phyloP scores from a whole-genome alignment of 2,329 filamentous ascomycete genomes.

The Colletotrichum orchidophilum region DNA sequence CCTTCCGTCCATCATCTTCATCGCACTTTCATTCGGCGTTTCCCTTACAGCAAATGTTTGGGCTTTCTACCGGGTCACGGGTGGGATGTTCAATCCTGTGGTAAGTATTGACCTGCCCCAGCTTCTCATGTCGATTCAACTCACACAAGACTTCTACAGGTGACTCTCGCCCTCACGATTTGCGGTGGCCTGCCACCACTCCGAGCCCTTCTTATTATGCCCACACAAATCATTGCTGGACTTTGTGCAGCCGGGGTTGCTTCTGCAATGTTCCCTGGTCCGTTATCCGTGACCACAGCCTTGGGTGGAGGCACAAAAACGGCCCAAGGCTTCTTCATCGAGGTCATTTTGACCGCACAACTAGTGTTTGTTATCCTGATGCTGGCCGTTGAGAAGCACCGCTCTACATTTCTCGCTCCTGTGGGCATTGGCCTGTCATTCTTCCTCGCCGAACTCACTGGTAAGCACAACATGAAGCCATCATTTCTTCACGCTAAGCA shows the following conservation, averaged over 20 bases:
- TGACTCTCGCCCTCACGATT: constrained; percentile 68
- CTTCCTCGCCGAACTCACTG: constrained; percentile 65
- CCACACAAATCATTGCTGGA: constrained; percentile 66
- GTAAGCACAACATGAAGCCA: constrained; percentile 35
- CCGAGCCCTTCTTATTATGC: constrained; percentile 61
- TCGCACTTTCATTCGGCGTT: constrained; percentile 59
- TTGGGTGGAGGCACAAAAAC: constrained; percentile 61
- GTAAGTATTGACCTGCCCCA: constrained; percentile 43
- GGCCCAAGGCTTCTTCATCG: constrained; percentile 71
- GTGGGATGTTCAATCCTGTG: constrained; percentile 61
- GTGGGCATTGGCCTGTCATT: constrained; percentile 77
- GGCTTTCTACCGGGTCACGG: constrained; percentile 65
- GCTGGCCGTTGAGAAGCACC: constrained; percentile 78
- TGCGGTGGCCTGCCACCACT: constrained; percentile 64
- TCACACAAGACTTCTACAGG: constrained; percentile 39
- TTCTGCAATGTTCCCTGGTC: constrained; percentile 65
- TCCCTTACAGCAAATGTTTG: constrained; percentile 63
- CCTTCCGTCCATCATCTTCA: constrained; percentile 55
- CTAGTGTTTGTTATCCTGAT: constrained; percentile 74
- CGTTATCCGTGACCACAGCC: constrained; percentile 63
- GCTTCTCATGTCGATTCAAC: background rate
- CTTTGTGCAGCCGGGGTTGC: constrained; percentile 69
- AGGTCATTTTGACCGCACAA: constrained; percentile 72
- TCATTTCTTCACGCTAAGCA: background rate
- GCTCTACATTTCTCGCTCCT: constrained; percentile 75